Evolutionary conservation across 129 eudicot species (phyloP), one percentile per base, ranked within the genome.

Genomic region (Pittosporum tobira): DNA sequence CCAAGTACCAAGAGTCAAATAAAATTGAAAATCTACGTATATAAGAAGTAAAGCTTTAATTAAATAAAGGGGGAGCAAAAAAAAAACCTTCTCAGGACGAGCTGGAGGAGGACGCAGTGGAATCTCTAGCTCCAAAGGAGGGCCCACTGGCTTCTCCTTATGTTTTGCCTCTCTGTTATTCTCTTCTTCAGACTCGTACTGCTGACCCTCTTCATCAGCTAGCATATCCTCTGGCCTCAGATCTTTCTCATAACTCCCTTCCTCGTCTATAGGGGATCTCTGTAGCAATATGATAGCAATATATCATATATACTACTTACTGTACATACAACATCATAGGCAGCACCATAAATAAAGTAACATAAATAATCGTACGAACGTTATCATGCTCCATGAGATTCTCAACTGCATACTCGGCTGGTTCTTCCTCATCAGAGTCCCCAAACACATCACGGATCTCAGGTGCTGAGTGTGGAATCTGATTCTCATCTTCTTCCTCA

Each of bases 381-480:
- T 83, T 84, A 62, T 86, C 94, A 36, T 86, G 81, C 52, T 84
- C 88, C 14, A 75, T 49, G 51, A 79, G 76, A 84, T 79, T 77
- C 68, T 74, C 91, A 66, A 48, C 83, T 21, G 76, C 80, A 61
- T 81, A 84, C 47, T 81, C 96, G 10, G 82, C 79, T 38, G 80
- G 82, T 61, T 84, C 94, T 68, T 89, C 97, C 4, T 93, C 99
- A 57, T 93, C 99, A 16, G 99, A 87, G 63, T 87, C 99, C 28
- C 99, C 99, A 77, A 93, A 93, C 43, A 93, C 99, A 71, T 93
- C 96, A 74, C 93, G 94, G 43, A 93, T 78, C 75, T 87, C 99
- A 8, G 96, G 94, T 13, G 84, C 88, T 67, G 84, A 69, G 24
- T 78, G 78, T 49, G 83, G 71, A 71, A 72, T 61, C 48, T 87